phyloP scores from a whole-genome alignment of 768 basidiomycete species.

The Cyclocybe cylindracea region DNA sequence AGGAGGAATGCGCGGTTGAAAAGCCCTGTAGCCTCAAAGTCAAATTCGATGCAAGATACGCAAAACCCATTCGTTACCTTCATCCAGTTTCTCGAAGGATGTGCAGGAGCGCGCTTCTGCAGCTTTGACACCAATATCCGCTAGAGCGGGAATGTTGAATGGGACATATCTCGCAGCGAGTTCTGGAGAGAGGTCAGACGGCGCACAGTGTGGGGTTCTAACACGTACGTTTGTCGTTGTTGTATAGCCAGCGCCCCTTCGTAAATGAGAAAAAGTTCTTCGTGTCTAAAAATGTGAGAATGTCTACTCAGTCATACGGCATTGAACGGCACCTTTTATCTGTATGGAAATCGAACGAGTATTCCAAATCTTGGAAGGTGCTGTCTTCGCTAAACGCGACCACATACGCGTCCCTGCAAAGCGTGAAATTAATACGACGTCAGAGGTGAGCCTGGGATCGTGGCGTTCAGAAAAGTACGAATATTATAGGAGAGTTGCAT shows the following conservation, averaged over 20 bases:
- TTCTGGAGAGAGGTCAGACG: conserved; percentile 4
- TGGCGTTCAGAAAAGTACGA: too few relatives aligned
- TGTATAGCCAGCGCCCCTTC: conserved; percentile 26
- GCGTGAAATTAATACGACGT: too few relatives aligned
- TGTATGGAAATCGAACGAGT: too few relatives aligned
- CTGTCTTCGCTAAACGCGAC: too few relatives aligned
- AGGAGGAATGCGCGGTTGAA: conserved; percentile 20
- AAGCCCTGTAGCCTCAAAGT: conserved; percentile 9
- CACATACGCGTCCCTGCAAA: too few relatives aligned
- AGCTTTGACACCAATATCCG: conserved; percentile 12
- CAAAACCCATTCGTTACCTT: conserved; percentile 9
- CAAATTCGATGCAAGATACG: background rate
- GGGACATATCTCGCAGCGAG: conserved; percentile 17
- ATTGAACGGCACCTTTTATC: too few relatives aligned
- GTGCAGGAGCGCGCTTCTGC: conserved; percentile 9
- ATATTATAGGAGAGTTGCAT: too few relatives aligned
- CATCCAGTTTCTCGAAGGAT: conserved; percentile 12
- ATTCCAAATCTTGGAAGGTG: too few relatives aligned
- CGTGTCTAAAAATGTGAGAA: background rate
- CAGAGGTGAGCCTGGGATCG: too few relatives aligned
- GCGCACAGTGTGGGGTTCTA: background rate
- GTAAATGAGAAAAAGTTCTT: background rate
- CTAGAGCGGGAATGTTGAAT: conserved; percentile 17
- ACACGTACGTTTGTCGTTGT: conserved; percentile 22
- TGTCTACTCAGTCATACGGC: too few relatives aligned